Base-by-base conservation (phyloP, 345 rosid species). In the Sapria himalayana region DNA sequence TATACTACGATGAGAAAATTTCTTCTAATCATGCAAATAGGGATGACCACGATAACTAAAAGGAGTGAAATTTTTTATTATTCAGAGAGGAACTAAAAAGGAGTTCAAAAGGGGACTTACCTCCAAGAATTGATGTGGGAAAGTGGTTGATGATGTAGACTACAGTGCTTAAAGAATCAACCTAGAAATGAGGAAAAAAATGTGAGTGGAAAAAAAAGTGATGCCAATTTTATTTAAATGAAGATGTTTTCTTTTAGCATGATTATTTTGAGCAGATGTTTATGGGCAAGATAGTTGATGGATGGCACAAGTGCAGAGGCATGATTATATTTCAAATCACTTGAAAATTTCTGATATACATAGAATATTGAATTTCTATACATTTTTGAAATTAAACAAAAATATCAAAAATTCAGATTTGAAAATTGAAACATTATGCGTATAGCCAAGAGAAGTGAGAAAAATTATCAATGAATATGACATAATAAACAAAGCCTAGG, bases 21-120 rank as follows among this genome's bases (percentile, higher is more conserved):
- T 38, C 4, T 2, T 7, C 2, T 8, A 5, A 19, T 11, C 24
- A 2, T 25, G 27, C 1, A 27, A 4, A 15, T 19, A 43, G 18
- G 48, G 48, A 29, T 20, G 24, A 12, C 10, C 44, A 22, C 44
- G 29, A 9, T 18, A 46, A 4, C 21, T 41, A 11, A 35, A 46
- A 0, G 22, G 29, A 19, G n/a, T 35, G 20, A 15, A 46, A 35
- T 15, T 33, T 46, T 15, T 22, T 9, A 27, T 46, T 33, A 27
- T 46, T 22, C 5, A 22, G 51, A n/a, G 20, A 8, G 8, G n/a
- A 3, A 8, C 22, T 15, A 14, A 9, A 35, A 2, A 46, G 8
- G 4, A 22, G 19, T 13, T 33, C 41, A 15, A 21, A 46, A n/a
- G n/a, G n/a, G 7, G 31, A n/a, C 33, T 46, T 33, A 19, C 21